Base-by-base conservation (phyloP, 2,329 filamentous ascomycete species). In the Curvularia lunata region DNA sequence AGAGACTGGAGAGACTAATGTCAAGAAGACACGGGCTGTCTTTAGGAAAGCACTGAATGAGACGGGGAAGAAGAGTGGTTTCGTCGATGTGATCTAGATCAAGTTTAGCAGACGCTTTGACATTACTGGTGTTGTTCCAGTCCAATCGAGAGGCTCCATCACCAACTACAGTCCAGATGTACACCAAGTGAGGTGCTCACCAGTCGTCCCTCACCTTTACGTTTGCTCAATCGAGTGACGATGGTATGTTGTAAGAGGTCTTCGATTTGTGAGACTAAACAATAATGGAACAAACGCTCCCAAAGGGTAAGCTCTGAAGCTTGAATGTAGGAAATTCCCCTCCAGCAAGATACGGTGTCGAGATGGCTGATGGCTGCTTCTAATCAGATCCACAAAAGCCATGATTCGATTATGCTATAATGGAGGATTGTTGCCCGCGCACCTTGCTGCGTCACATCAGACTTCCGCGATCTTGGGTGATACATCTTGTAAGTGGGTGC, bases 321-420 rank as follows among this genome's bases (percentile, higher is more conserved):
- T 50, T 74, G 71, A 5, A 57, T 19, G 12, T 59, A 50, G 3
- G 69, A 69, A 3, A 78, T 48, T 5, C 68, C 65, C 55, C 72
- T 78, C 77, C 77, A 78, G 43, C 68, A 75, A 6, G 71, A 68
- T 2, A 73, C 59, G 5, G 72, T 59, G 50, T 78, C 76, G 25
- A 77, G 65, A 54, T 76, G 71, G 27, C 63, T 69, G 47, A 71
- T 52, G 4, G 53, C 52, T 47, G 53, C 53, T 49, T 5, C 16
- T 10, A n/a, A 25, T 52, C 34, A 61, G 62, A 48, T 18, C 6
- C 19, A 25, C 7, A 12, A 21, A 21, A 30, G n/a, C 51, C 34
- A n/a, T 46, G 9, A 37, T 38, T n/a, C 2, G 2, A 10, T 34
- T 13, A 5, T 52, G 50, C 3, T 19, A n/a, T 2, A 13, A 25